Base-by-base conservation (phyloP, 2,329 filamentous ascomycete species). In the Microdochium paspali region DNA sequence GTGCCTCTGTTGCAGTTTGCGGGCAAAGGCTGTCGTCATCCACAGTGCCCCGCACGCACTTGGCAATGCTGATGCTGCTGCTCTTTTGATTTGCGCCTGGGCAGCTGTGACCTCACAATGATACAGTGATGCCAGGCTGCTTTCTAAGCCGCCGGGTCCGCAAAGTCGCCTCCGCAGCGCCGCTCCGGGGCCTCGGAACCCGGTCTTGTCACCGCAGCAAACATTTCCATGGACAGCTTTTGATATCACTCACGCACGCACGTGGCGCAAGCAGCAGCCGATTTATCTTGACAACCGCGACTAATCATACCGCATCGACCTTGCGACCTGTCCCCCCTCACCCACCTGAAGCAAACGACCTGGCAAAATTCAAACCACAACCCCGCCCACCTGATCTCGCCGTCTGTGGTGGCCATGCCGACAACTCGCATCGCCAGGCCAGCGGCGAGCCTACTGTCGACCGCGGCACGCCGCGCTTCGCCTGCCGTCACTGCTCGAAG, bases 371-470 rank as follows among this genome's bases (percentile, higher is more conserved):
- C 13, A 35, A 35, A 21, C 35, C 15, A 21, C n/a, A 9, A 40
- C 15, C 35, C 15, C 15, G n/a, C 13, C 35, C 35, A 12, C 35
- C 35, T 21, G 18, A 18, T 21, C 18, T 21, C 35, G 23, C 9
- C 18, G 35, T 18, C 18, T 18, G 10, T 18, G 18, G 35, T 12
- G 35, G 35, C 35, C 35, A 40, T 40, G 35, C 10, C 35, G 18
- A 21, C 56, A 20, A 53, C 44, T 44, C 54, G 57, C 46, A 49
- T 62, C 39, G 18, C 59, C 28, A 56, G 59, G 48, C 60, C 61
- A 9, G 53, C 59, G 44, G 53, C 53, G 20, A 49, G 51, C 24
- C 51, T 63, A 21, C 51, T 61, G 15, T 53, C 58, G n/a, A 47
- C 54, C n/a, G 49, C 54, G 23, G 48, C 54, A 15, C 57, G 47